These are phyloP conservation scores for Vitis cinerea DNA, from an alignment of 164 flowering plant species.

Conservation along the genomic window DNA sequence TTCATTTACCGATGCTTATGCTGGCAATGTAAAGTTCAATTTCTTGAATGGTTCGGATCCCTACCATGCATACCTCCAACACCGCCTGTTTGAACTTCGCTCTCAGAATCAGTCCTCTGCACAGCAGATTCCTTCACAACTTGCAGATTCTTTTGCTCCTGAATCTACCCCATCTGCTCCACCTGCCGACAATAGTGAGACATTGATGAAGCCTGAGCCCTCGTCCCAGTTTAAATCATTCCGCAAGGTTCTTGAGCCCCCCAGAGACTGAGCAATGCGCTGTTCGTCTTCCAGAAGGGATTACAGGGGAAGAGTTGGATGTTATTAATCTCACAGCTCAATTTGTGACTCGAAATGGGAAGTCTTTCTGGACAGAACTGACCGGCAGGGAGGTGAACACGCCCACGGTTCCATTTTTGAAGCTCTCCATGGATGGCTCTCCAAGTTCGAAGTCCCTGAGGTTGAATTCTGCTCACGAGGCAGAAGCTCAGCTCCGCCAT, in stretches of 20 bases:
- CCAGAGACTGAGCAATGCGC: constrained; percentile 96
- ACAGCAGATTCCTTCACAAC: constrained; percentile 38
- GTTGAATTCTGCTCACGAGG: no score
- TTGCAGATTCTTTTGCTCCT: constrained; percentile 37
- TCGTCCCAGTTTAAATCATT: constrained; percentile 65
- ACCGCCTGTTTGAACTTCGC: constrained; percentile 76
- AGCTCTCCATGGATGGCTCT: constrained; percentile 79
- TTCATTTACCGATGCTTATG: constrained; percentile 96
- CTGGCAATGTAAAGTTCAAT: constrained; percentile 92
- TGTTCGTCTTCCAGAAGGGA: constrained; percentile 95
- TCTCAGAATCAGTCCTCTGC: constrained; percentile 53
- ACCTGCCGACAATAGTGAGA: constrained; percentile 30
- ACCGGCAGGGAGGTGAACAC: constrained; percentile 83
- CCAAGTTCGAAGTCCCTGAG: constrained; percentile 67
- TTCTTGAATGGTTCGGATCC: constrained; percentile 88
- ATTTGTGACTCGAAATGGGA: constrained; percentile 97
- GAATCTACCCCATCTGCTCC: constrained; percentile 32
- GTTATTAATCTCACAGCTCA: constrained; percentile 96
- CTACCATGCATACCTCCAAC: constrained; percentile 93
- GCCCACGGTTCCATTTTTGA: constrained; percentile 91
- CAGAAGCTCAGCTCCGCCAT: no score
- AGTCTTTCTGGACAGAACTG: constrained; percentile 79
- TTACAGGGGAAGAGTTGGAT: constrained; percentile 94
- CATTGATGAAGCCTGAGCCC: constrained; percentile 50
- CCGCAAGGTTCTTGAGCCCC: constrained; percentile 74